A percentile compares a stretch with the other conserved stretches of the same genome.
Evolutionary conservation across 805 yeast genomes (phyloP).

Genomic region (Starmerella lactis-condensi): DNA sequence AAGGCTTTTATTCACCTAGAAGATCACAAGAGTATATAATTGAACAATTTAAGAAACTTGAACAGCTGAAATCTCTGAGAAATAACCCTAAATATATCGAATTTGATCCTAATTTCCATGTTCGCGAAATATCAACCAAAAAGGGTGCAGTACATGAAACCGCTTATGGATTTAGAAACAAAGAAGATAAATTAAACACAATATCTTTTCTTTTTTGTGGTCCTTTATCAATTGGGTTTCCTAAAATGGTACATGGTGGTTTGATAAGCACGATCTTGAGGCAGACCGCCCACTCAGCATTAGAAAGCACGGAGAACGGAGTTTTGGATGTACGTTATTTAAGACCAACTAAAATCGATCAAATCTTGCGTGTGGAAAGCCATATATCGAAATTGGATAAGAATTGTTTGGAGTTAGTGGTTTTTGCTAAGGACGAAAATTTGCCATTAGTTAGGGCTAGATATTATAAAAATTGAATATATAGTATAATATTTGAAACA

Average conservation of each 20-base stretch:
- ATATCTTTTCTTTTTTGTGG: slow-evolving; percentile 62
- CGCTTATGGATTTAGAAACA: slow-evolving; percentile 50
- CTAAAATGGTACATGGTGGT: slow-evolving; percentile 79
- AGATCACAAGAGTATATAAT: too few species aligned
- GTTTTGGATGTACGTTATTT: slow-evolving; percentile 32
- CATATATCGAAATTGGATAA: too few species aligned
- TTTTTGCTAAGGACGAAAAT: slow-evolving; percentile 37
- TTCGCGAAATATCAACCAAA: slow-evolving; percentile 16
- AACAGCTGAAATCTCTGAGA: too few species aligned
- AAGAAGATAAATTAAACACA: slow-evolving; percentile 37
- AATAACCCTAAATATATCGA: slow-evolving; percentile 24
- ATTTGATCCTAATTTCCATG: slow-evolving; percentile 31
- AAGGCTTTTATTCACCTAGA: too few species aligned
- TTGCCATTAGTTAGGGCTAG: slow-evolving; percentile 18
- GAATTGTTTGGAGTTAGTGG: slow-evolving; percentile 22
- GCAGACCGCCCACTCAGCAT: slow-evolving; percentile 46
- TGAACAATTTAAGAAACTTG: too few species aligned
- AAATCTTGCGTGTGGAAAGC: slow-evolving; percentile 49
- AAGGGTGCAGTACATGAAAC: slow-evolving; percentile 54
- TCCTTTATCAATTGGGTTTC: slow-evolving; percentile 64
- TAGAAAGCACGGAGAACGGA: slow-evolving; percentile 12
- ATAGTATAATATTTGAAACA: too few species aligned
- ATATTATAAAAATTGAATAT: too few species aligned
- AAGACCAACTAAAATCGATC: slow-evolving; percentile 62
- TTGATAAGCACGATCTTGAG: slow-evolving; percentile 51